Base-by-base conservation (phyloP, 352 stramenopile genomes). In the Phytophthora sp. region DNA sequence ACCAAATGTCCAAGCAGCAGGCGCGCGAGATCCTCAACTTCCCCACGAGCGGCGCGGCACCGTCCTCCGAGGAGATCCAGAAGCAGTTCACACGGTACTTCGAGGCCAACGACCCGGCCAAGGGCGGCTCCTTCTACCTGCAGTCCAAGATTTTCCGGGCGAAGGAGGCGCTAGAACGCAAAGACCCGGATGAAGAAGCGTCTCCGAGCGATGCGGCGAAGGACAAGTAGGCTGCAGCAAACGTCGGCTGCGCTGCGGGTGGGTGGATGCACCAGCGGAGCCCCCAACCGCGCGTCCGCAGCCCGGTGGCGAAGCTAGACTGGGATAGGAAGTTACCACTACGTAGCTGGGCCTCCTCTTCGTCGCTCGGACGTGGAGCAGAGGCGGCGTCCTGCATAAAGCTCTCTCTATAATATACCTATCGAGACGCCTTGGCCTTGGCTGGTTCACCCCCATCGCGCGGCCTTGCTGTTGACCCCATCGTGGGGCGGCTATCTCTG, bases 61-160 rank as follows among this genome's bases (percentile, higher is more conserved):
- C 81, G 7, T 79, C 68, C 1, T 48, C 69, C 13, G 82, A 89
- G 34, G 80, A 94, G 45, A 71, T 94, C 31, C 50, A 91, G 46
- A 93, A 96, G 73, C 87, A 94, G 67, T 96, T 94, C 54, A 84
- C 88, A 67, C 74, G 81, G 53, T 93, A 94, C 57, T 96, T 95
- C 42, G 84, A 97, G 61, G 80, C 85, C 10, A 97, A 97, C 61
- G 89, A 97, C 60, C 91, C 91, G 10, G 74, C 77, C 38, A 97
- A 96, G 59, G 91, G 91, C 28, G 91, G 91, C 24, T 97, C 90
- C 28, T 97, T 97, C 69, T 97, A 97, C 66, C 53, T 97, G 39
- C 91, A 97, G 71, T 97, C 88, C 52, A 97, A 97, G 77, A 94
- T 97, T 62, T 97, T 84, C 69, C 79, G 90, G 42, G 91, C 91